Conservation (phyloP, 805 yeast genomes). For the Citeromyces nyonsensis region DNA sequence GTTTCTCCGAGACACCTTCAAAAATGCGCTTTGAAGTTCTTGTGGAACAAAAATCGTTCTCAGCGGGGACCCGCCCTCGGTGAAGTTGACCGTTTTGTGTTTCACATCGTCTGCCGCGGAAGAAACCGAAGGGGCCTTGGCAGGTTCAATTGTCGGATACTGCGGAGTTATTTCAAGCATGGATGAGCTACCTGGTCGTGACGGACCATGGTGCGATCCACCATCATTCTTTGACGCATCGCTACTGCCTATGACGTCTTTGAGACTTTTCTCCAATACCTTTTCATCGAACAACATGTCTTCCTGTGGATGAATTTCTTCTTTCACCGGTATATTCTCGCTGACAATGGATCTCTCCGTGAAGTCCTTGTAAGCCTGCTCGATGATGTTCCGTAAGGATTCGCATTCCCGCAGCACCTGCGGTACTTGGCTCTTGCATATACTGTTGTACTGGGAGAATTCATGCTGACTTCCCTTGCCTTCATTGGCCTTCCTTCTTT, state of each 20-base stretch:
- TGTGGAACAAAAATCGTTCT: slow-evolving; percentile 35
- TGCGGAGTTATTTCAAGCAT: background rate
- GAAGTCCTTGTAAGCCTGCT: slow-evolving; percentile 8
- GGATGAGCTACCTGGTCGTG: too few relatives aligned
- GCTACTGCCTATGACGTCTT: background rate
- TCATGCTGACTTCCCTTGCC: slow-evolving; percentile 9
- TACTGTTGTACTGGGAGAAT: slow-evolving; percentile 10
- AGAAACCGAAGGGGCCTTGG: background rate
- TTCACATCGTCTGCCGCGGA: slow-evolving; percentile 5
- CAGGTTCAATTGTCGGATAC: background rate
- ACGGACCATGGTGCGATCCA: too few relatives aligned
- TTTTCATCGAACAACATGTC: slow-evolving; percentile 1
- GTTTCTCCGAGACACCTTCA: slow-evolving; percentile 29
- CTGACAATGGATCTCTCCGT: slow-evolving; percentile 2
- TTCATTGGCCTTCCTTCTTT: slow-evolving; percentile 6
- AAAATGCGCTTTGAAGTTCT: slow-evolving; percentile 23
- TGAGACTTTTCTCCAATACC: slow-evolving; percentile 1
- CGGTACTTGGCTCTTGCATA: slow-evolving; percentile 8
- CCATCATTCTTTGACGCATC: background rate
- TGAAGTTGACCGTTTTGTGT: slow-evolving; percentile 23
- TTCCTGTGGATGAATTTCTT: slow-evolving; percentile 5
- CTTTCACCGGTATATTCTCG: slow-evolving; percentile 3
- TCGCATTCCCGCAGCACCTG: slow-evolving; percentile 16
- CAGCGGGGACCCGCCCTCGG: slow-evolving; percentile 43
- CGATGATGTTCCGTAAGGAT: slow-evolving; percentile 10